Base-by-base conservation (phyloP, 768 basidiomycete genomes). In the Cystofilobasidium bisporidii region DNA sequence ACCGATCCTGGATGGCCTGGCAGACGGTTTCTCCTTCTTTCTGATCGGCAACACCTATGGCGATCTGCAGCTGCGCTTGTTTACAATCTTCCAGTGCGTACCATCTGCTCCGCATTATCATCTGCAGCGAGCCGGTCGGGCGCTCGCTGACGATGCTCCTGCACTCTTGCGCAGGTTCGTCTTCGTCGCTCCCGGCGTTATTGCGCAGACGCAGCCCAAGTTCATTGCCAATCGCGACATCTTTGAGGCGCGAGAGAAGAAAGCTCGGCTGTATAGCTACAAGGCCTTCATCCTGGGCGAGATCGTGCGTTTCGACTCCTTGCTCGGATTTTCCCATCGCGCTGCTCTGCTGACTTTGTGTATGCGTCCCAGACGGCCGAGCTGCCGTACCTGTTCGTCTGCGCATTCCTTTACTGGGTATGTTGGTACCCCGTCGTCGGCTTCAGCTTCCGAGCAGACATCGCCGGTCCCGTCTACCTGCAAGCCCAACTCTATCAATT, bases 401-500 rank as follows among this genome's bases (percentile, higher is more conserved):
- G 57, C 26, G 33, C 69, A 14, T 70, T 69, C 28, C 70, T 71
- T 67, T 70, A 69, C 71, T 71, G 47, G 26, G 59, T 30, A 11
- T 63, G 30, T 45, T 63, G 65, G 66, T 70, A 63, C 40, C 65
- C 76, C 6, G 72, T 72, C 48, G 75, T 75, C 38, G 74, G 75
- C 17, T 74, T 75, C 62, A 73, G 71, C 63, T 72, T 72, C 67
- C 38, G 70, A 15, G 73, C 75, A 0, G 50, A 72, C 36, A 71
- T 58, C 32, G 74, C 72, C 1, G 76, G 75, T 24, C 74, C 74
- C 3, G 73, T 75, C 17, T 76, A 12, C 11, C n/a, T 11, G 9
- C 50, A n/a, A n/a, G n/a, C n/a, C n/a, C n/a, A n/a, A n/a, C 28
- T 47, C 8, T 76, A 76, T 72, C 74, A 76, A 62, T 74, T 76